These are phyloP conservation scores for Epichloe gansuensis DNA, from an alignment of 2,329 filamentous ascomycete genomes.

Conservation along the genomic window DNA sequence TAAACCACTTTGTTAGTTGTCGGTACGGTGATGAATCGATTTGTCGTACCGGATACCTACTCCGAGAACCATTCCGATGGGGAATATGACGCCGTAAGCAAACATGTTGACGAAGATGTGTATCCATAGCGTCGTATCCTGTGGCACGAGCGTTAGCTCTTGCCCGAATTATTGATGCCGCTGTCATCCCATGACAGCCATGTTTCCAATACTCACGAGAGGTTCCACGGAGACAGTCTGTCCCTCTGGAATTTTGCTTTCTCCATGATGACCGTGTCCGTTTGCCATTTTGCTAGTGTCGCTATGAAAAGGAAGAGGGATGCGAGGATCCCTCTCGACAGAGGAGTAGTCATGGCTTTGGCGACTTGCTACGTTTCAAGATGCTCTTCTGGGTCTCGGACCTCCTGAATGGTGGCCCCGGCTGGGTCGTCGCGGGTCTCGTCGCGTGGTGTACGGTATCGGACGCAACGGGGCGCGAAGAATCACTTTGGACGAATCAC, in stretches of 20 bases:
- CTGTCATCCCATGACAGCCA: neutral
- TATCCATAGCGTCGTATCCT: slow-evolving; percentile 80
- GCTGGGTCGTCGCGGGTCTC: slow-evolving; percentile 1
- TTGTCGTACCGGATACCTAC: slow-evolving; percentile 38
- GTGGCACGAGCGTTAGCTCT: slow-evolving; percentile 19
- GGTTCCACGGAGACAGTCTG: slow-evolving; percentile 59
- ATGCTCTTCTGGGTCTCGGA: slow-evolving; percentile 1
- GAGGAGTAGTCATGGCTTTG: slow-evolving; percentile 11
- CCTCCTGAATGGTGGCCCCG: neutral
- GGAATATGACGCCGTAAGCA: slow-evolving; percentile 85
- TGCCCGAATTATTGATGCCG: neutral
- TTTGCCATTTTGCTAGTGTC: slow-evolving; percentile 13
- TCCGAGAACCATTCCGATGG: slow-evolving; percentile 87
- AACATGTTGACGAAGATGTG: slow-evolving; percentile 84
- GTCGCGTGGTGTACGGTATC: neutral
- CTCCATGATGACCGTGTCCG: slow-evolving; percentile 39
- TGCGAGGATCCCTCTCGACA: slow-evolving; percentile 8
- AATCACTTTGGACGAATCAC: neutral
- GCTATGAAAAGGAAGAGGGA: slow-evolving; percentile 12
- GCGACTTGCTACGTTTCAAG: slow-evolving; percentile 6
- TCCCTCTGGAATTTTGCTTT: slow-evolving; percentile 53
- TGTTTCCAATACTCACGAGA: slow-evolving; percentile 39
- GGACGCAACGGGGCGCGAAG: neutral
- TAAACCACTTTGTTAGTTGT: slow-evolving; percentile 22
- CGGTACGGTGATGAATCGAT: neutral